Evolutionary conservation across 2,329 filamentous ascomycete species (phyloP), one percentile per base, ranked within the genome.

Genomic region (Pseudogymnoascus sp.): DNA sequence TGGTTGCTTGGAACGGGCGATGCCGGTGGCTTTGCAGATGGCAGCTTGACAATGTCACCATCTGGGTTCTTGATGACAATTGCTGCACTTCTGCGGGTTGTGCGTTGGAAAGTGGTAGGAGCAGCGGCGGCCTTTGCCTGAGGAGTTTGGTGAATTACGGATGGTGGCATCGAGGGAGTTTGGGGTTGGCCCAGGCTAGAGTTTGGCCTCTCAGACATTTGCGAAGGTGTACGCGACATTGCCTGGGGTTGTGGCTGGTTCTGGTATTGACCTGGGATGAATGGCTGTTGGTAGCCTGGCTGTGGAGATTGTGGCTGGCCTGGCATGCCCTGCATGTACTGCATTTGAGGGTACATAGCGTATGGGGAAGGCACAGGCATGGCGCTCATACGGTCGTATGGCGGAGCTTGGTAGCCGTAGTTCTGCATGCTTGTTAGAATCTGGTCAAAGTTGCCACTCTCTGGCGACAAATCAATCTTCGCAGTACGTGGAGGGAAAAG

Each of bases 161-260:
- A 63, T 3, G 71, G 66, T 16, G 68, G 62, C 63, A 73, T 72
- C 1, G 70, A 72, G 59, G 72, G 70, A 49, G 71, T 70, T 60
- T 71, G 70, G 23, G 72, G 67, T 39, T 73, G 72, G 2, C 71
- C 72, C 68, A 73, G 70, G 65, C 71, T 74, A 0, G 72, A 73
- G 65, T 84, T 84, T 36, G 76, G 80, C 58, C 84, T 78, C 70
- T 86, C 83, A n/a, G 90, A 90, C 62, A 89, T 82, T 74, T 94
- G 90, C 2, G 91, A 95, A 2, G 89, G 84, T 64, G 85, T 92
- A 69, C 92, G 88, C 2, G 92, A 94, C 88, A 96, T 92, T 41
- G 79, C 78, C 63, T 84, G 77, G 65, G 87, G 82, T 73, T 88
- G 83, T 65, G 79, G 84, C 69, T 78, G 80, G 62, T 73, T 25